Percentiles rank a stretch among this genome's conserved stretches.
Conservation (phyloP, 2,329 filamentous ascomycete species). For the Penicillium sp. region DNA sequence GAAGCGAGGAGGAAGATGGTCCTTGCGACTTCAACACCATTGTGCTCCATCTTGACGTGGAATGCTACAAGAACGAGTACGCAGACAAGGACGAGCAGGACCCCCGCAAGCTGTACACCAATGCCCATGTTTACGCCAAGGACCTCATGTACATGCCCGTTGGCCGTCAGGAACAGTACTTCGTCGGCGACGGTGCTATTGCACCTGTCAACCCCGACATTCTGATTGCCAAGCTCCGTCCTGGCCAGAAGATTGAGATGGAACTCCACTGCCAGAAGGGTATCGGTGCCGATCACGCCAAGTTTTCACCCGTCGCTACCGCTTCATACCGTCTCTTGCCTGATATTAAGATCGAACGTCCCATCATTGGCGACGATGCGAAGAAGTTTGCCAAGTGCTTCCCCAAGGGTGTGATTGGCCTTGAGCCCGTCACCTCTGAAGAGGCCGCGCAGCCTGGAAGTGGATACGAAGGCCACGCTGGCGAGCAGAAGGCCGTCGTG, state of each 20-base stretch:
- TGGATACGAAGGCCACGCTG: conserved; percentile 70
- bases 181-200: conserved; percentile 65
- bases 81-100: conserved; percentile 73
- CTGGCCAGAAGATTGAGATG: conserved; percentile 80
- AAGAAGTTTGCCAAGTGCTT: conserved; percentile 90
- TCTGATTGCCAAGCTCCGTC: conserved; percentile 87
- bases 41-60: conserved; percentile 69
- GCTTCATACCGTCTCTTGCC: conserved; percentile 90
- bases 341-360: conserved; percentile 75
- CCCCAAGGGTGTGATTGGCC: conserved; percentile 77
- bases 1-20: conserved; percentile 45
- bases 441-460: conserved; percentile 61
- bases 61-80: conserved; percentile 75
- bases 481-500: conserved; percentile 85
- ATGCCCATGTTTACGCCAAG: conserved; percentile 77
- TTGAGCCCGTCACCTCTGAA: conserved; percentile 67
- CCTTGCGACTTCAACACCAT: conserved; percentile 83
- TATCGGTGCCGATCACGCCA: conserved; percentile 88
- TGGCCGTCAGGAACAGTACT: conserved; percentile 68
- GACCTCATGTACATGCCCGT: conserved; percentile 74
- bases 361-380: conserved; percentile 83
- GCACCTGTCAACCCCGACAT: conserved; percentile 85
- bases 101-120: conserved; percentile 77
- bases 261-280: conserved; percentile 95
- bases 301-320: conserved; percentile 94